Base-by-base conservation (phyloP, 768 basidiomycete genomes). In the Steccherinum ochraceum region DNA sequence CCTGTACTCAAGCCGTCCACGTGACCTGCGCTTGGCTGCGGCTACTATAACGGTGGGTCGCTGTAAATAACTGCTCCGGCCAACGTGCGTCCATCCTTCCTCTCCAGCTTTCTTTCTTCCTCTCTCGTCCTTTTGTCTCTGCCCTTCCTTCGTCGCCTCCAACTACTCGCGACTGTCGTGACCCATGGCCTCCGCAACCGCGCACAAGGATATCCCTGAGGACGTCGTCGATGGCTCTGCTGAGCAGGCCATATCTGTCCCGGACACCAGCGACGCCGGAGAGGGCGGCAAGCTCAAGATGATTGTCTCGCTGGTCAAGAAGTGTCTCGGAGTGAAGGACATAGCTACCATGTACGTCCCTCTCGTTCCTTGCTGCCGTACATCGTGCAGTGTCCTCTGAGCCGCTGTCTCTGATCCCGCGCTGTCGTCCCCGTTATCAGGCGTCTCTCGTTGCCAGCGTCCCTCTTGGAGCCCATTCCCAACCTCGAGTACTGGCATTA, bases 401-500 rank as follows among this genome's bases (percentile, higher is more conserved):
- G n/a, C n/a, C n/a, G n/a, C 11, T 5, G 45, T 35, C 30, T 13
- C 23, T 46, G 42, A 18, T 19, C 11, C 21, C 41, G 16, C 10
- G 21, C 41, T 23, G 7, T 23, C 7, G 18, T 10, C 7, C 18
- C 7, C 11, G 19, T 50, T 50, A 12, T 24, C 51, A 96, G 93
- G 81, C 89, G 93, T 45, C 72, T 97, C 24, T 96, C 93, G 0
- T 72, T 97, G 39, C 94, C 94, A 2, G 93, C 94, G 12, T 94
- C 92, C 42, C 69, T 97, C 45, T 78, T 97, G 40, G 94, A 96
- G 64, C 94, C 94, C 3, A 78, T 94, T 58, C 94, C 94, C 3
- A 97, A 97, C 69, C 78, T 97, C 46, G 94, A 97, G 69, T 97
- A 93, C 71, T 96, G 90, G 90, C 85, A 91, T 57, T 94, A 93